Evolutionary conservation across 2,329 filamentous ascomycete genomes (phyloP).

Genomic region (Aspergillus japonicus): DNA sequence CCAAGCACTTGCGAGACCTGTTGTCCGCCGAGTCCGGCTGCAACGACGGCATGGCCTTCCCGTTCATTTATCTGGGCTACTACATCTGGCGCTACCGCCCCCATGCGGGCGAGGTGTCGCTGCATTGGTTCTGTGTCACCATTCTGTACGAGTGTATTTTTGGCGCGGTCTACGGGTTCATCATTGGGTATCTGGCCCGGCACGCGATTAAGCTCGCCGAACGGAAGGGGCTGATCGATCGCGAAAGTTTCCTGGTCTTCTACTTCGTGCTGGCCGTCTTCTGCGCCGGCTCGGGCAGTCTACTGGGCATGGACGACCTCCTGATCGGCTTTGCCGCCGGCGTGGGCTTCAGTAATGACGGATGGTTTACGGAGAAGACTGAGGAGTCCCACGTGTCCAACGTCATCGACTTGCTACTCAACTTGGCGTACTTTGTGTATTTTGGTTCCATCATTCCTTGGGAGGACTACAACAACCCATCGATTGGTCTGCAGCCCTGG

Average conservation of each 20-base stretch:
- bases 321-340: constrained; percentile 92
- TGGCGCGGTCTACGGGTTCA: constrained; percentile 82
- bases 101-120: constrained; percentile 66
- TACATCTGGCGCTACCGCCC: constrained; percentile 84
- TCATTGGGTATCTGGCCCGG: constrained; percentile 83
- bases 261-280: constrained; percentile 97
- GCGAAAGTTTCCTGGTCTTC: constrained; percentile 97
- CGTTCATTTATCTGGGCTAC: constrained; percentile 88
- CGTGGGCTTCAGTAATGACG: constrained; percentile 98
- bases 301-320: constrained; percentile 88
- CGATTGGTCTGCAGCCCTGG: constrained; percentile 79
- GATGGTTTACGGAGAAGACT: constrained; percentile 97
- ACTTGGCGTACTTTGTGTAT: constrained; percentile 97
- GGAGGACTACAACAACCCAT: constrained; percentile 78
- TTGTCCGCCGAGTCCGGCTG: constrained; percentile 96
- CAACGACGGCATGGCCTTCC: constrained; percentile 99
- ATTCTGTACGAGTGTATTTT: constrained; percentile 96
- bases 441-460: constrained; percentile 97
- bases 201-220: constrained; percentile 89
- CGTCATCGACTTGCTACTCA: constrained; percentile 95
- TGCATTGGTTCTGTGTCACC: constrained; percentile 85
- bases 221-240: constrained; percentile 79
- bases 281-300: constrained; percentile 87
- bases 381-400: constrained; percentile 98
- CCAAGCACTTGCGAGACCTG: constrained; percentile 93